phyloP scores from a whole-genome alignment of 2,329 filamentous ascomycete species.

The Cercospora citrullina region DNA sequence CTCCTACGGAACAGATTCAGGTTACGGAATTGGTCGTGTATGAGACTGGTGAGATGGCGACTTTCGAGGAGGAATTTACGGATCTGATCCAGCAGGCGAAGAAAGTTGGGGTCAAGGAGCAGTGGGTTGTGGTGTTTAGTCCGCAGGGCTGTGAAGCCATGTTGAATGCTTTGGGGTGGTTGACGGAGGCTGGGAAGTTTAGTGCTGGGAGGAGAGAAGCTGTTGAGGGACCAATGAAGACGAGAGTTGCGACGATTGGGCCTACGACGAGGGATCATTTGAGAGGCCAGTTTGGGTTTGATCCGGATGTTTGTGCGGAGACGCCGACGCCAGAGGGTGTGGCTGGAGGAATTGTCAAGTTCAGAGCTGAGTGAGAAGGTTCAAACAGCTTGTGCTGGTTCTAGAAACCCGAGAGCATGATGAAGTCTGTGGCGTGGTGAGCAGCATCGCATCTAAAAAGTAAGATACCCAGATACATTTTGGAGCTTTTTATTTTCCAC shows the following conservation, averaged over 20 bases:
- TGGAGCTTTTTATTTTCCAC: too few relatives aligned
- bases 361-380: neutral
- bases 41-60: conserved; percentile 77
- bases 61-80: conserved; percentile 70
- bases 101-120: conserved; percentile 38
- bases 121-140: conserved; percentile 75
- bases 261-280: conserved; percentile 85
- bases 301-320: conserved; percentile 77
- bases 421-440: neutral
- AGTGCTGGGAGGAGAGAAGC: conserved; percentile 61
- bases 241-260: conserved; percentile 82
- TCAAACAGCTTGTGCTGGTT: too few relatives aligned
- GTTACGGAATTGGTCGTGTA: conserved; percentile 85
- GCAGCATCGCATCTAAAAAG: neutral
- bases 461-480: neutral
- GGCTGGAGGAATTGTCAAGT: conserved; percentile 60
- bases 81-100: conserved; percentile 47
- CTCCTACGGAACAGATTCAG: conserved; percentile 54
- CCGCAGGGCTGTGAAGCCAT: conserved; percentile 63
- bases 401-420: neutral
- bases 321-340: conserved; percentile 82
- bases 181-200: conserved; percentile 45
- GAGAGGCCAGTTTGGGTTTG: conserved; percentile 61
- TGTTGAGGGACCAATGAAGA: conserved; percentile 82
- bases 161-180: conserved; percentile 54